Evolutionary conservation across 352 stramenopile species (phyloP), one percentile per base, ranked within the genome.

Genomic region (Phytopythium mirpurense): DNA sequence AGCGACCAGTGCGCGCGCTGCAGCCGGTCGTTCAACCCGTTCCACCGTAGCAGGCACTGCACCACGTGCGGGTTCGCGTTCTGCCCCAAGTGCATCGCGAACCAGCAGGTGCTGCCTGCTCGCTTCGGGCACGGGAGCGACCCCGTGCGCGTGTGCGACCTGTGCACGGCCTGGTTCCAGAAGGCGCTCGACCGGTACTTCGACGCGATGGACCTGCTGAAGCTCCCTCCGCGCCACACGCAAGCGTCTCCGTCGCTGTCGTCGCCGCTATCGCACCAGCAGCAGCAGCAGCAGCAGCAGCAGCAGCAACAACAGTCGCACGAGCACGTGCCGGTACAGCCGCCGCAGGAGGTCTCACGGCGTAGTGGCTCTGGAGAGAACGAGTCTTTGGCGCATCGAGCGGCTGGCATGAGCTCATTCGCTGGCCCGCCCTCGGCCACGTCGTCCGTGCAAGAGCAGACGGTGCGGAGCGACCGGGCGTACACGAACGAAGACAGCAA

Each of bases 11-110:
- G 81, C 47, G 64, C 36, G 29, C 66, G 70, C 32, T 91, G 81
- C 57, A 60, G 54, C 26, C 83, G 83, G 37, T 89, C 69, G 27
- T 89, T 91, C 53, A 81, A 72, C 34, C 64, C 81, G 5, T 91
- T 91, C 54, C 70, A 88, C 48, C 81, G 80, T 26, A 80, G 73
- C 38, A 72, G 68, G 40, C 70, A 81, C 37, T 91, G 81, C 63
- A 54, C 60, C 18, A 59, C 66, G 11, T 91, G 81, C 29, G 81
- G 81, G 10, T 78, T 72, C 55, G 51, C 72, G 12, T 89, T 73
- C 51, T 91, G 81, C 48, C 66, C 68, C 24, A 89, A 89, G 36
- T 93, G 79, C 38, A 62, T 76, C 6, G 71, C 78, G 12, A 68
- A 73, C 27, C 71, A 72, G 19, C 61, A 87, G 37, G 49, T 85